Percentiles rank a stretch among this genome's conserved stretches.
phyloP scores from a whole-genome alignment of 2,329 filamentous ascomycete genomes.

The Diaporthe amygdali region DNA sequence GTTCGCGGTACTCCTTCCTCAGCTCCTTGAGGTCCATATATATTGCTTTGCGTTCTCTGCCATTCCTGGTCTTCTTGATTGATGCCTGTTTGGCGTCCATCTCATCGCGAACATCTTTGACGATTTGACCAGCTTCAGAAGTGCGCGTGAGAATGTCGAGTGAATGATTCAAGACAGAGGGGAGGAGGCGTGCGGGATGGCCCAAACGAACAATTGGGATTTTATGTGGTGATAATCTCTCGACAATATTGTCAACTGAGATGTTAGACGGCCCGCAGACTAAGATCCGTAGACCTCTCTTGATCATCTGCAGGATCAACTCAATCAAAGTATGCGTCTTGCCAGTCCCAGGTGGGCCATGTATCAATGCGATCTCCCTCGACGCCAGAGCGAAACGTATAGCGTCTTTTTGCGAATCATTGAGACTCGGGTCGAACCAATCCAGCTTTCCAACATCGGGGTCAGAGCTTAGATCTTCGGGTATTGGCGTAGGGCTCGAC shows the following conservation, averaged over 20 bases:
- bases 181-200: conserved; percentile 88
- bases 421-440: conserved; percentile 67
- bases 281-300: conserved; percentile 74
- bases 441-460: conserved; percentile 52
- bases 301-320: conserved; percentile 87
- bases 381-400: conserved; percentile 84
- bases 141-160: conserved; percentile 90
- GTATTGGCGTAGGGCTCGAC: conserved; percentile 54
- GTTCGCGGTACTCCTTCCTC: conserved; percentile 84
- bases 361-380: conserved; percentile 84
- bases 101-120: conserved; percentile 87
- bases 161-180: conserved; percentile 86
- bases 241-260: conserved; percentile 97
- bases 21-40: conserved; percentile 86
- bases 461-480: conserved; percentile 45
- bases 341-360: conserved; percentile 93
- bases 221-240: conserved; percentile 83
- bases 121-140: conserved; percentile 87
- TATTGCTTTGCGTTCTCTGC: conserved; percentile 78
- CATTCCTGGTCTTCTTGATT: conserved; percentile 84
- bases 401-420: conserved; percentile 71
- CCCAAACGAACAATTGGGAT: conserved; percentile 88
- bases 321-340: conserved; percentile 98
- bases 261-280: conserved; percentile 98
- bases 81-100: conserved; percentile 92